A percentile compares a stretch with the other conserved stretches of the same genome.
phyloP scores from a whole-genome alignment of 257 asterid species.

The Orobanche coerulescens region DNA sequence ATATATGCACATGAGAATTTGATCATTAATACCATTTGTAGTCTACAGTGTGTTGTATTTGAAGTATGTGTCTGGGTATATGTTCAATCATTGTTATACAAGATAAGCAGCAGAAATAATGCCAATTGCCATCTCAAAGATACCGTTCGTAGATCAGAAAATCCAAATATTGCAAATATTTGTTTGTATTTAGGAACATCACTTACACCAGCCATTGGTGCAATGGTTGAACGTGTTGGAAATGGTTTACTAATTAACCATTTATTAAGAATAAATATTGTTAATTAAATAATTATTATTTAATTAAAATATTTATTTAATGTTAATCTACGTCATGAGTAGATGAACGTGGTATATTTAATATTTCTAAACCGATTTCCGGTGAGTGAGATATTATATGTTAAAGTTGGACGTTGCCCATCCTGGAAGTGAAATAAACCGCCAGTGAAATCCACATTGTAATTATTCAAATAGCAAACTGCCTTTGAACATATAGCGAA shows the following conservation, averaged over 20 bases:
- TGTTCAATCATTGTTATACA: not conserved
- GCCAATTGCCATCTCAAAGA: not conserved
- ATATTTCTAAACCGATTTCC: too few relatives aligned
- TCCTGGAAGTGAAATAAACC: conserved; percentile 89
- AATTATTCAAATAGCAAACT: conserved; percentile 77
- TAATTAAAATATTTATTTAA: too few relatives aligned
- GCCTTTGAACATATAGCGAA: conserved; percentile 44
- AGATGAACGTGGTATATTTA: too few relatives aligned
- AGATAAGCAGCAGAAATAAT: not conserved
- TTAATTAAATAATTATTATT: too few relatives aligned
- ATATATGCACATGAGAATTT: not conserved
- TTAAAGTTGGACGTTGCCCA: too few relatives aligned
- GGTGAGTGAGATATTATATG: too few relatives aligned
- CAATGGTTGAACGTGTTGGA: conserved; percentile 52
- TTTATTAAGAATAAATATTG: too few relatives aligned
- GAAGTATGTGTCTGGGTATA: too few relatives aligned
- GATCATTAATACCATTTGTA: not conserved
- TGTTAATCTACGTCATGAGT: too few relatives aligned
- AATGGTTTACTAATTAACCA: too few relatives aligned
- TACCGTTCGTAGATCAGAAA: conserved; percentile 2
- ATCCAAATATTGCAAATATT: not conserved
- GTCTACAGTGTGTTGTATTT: too few relatives aligned
- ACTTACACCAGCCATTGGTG: conserved; percentile 83
- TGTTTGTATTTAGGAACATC: not conserved
- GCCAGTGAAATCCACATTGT: conserved; percentile 57